These are phyloP conservation scores for Fusarium sp. DNA, from an alignment of 2,329 filamentous ascomycete species.

Conservation along the genomic window DNA sequence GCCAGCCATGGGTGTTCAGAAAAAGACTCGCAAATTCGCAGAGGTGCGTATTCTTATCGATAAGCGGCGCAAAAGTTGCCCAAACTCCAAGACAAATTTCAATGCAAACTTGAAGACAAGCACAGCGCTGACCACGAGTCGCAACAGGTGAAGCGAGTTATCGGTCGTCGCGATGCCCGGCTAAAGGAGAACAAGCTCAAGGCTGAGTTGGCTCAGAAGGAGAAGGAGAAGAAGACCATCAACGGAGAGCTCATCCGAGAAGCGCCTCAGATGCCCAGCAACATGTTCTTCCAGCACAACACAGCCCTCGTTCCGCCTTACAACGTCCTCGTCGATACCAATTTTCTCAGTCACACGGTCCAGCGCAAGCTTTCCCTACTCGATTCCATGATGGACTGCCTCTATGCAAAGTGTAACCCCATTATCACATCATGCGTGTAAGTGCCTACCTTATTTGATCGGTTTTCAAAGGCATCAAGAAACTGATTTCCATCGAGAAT, in stretches of 20 bases:
- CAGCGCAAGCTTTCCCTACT: constrained; percentile 91
- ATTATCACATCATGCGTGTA: constrained; percentile 81
- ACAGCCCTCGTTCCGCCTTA: constrained; percentile 88
- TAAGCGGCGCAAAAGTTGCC: constrained; percentile 45
- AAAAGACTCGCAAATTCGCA: constrained; percentile 94
- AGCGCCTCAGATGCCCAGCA: constrained; percentile 85
- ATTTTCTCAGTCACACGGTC: constrained; percentile 92
- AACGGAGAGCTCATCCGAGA: constrained; percentile 78
- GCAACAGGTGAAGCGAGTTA: constrained; percentile 80
- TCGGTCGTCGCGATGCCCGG: constrained; percentile 84
- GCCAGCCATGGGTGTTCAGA: constrained; percentile 83
- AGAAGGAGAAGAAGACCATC: constrained; percentile 71
- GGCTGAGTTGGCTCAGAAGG: constrained; percentile 70
- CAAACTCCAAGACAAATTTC: constrained; percentile 23
- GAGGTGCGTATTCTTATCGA: constrained; percentile 62
- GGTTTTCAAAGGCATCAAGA: too few relatives aligned
- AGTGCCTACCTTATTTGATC: background rate
- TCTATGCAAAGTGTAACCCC: constrained; percentile 92
- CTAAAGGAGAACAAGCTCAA: constrained; percentile 85
- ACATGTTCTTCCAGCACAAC: constrained; percentile 92
- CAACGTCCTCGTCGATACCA: constrained; percentile 77
- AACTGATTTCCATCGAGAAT: constrained; percentile 58
- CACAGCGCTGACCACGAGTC: constrained; percentile 25
- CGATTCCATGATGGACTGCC: constrained; percentile 91
- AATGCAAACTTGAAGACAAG: constrained; percentile 24